Evolutionary conservation across 1,139 yeast species (phyloP).

Genomic region (Taphrina flavorubra): DNA sequence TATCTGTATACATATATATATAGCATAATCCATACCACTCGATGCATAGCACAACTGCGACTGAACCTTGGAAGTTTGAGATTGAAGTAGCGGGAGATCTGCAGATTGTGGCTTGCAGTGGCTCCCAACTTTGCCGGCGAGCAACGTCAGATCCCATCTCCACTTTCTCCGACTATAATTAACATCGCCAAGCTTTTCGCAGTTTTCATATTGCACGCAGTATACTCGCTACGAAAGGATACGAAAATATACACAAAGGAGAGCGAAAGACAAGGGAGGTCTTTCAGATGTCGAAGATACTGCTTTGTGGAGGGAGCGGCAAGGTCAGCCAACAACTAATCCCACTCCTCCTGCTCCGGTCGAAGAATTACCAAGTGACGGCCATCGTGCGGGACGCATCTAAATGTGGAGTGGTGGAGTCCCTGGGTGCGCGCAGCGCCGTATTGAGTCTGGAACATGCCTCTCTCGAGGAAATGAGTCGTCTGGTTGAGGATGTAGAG

Average conservation of each 20-base stretch:
- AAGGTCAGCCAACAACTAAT: constrained; percentile 59
- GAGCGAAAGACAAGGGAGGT: too few species aligned
- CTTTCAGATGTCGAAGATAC: constrained; percentile 51
- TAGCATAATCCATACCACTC: too few species aligned
- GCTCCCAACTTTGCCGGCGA: constrained; percentile 8
- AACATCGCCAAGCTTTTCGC: too few species aligned
- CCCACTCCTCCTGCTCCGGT: constrained; percentile 49
- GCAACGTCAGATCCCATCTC: constrained; percentile 14
- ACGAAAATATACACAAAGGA: too few species aligned
- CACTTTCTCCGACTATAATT: not conserved
- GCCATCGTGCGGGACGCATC: constrained; percentile 60
- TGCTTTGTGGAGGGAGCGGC: constrained; percentile 69
- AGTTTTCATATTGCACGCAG: too few species aligned
- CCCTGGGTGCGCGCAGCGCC: constrained; percentile 54
- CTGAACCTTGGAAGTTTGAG: too few species aligned
- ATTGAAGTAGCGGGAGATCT: not conserved
- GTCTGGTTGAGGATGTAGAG: constrained; percentile 53
- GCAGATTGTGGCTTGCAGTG: constrained; percentile 20
- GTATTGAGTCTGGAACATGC: constrained; percentile 55
- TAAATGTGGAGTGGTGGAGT: constrained; percentile 55
- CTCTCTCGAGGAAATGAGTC: constrained; percentile 54
- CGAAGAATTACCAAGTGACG: constrained; percentile 49
- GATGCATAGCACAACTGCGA: too few species aligned
- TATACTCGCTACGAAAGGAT: too few species aligned
- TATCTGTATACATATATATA: too few species aligned